Evolutionary conservation across 768 basidiomycete genomes (phyloP), one percentile per base, ranked within the genome.

Genomic region (Podaxis rugospora): DNA sequence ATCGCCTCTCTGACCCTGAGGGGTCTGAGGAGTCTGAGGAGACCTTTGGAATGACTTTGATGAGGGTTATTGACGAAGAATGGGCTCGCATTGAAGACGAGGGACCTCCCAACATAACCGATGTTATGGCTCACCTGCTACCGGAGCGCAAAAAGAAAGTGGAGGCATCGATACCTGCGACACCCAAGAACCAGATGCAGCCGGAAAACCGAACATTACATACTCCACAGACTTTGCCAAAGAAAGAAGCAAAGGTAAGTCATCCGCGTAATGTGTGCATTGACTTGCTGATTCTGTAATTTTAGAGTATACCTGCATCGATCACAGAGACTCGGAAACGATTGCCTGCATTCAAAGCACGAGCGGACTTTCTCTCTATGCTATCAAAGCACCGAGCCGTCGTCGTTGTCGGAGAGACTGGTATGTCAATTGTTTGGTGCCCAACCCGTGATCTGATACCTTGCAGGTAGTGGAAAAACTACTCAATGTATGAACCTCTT

Each of bases 391-490:
- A 84, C 65, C 78, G 87, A 51, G 90, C 89, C 2, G 81, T 95
- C 1, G 82, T 98, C 0, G 88, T 97, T 0, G 90, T 95, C 4
- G 95, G 95, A 47, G 95, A 96, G 73, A 94, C 92, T 54, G 92
- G 90, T 90, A 37, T 64, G 75, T 39, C 21, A 37, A 25, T 23
- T 18, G 35, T 50, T 28, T 18, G 57, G 32, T 40, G 42, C n/a
- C 13, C 62, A 13, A 36, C 21, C 7, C 35, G 16, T 32, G 23
- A 2, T 44, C 27, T 59, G 40, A 53, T 46, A 55, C 28, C 36
- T 21, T 40, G 62, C 67, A 82, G 90, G 95, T 52, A 93, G 89
- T 54, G 95, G 95, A 27, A 98, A 98, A 73, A 95, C 93, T 1
- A 95, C 93, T 0, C 93, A 95, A 68, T 68, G 90, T 92, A 66